Percentiles rank a stretch among this genome's conserved stretches.
Evolutionary conservation across 768 basidiomycete genomes (phyloP).

Genomic region (Phylloporus scabripes): DNA sequence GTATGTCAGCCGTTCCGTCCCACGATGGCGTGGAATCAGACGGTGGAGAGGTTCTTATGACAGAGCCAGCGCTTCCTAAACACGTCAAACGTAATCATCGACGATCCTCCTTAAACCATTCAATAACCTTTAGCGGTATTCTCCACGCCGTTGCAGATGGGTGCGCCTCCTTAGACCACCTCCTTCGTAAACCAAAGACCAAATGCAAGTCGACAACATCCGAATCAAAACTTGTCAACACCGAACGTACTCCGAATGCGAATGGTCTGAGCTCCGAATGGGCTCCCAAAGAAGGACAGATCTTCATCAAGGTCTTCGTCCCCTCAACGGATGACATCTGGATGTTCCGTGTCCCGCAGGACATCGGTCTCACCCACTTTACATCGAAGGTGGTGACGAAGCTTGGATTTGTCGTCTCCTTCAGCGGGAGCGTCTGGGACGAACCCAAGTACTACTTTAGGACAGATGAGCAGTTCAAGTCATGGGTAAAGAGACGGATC

Average conservation of each 20-base stretch:
- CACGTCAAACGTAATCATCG: conserved; percentile 4
- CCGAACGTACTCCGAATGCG: not conserved
- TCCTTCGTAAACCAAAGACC: conserved; percentile 12
- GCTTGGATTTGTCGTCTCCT: conserved; percentile 33
- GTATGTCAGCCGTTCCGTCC: not conserved
- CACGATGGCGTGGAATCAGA: not conserved
- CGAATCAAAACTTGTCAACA: not conserved
- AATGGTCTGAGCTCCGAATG: conserved; percentile 18
- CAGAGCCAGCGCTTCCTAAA: not conserved
- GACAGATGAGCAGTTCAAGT: conserved; percentile 30
- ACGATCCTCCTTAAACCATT: conserved; percentile 12
- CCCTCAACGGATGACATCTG: conserved; percentile 38
- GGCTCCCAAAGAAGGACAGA: conserved; percentile 31
- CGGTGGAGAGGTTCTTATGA: not conserved
- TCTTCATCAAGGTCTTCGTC: conserved; percentile 37
- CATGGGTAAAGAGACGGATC: conserved; percentile 31
- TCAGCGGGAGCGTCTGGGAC: conserved; percentile 30
- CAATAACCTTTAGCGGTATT: conserved; percentile 15
- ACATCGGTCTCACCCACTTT: conserved; percentile 28
- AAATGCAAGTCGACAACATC: not conserved
- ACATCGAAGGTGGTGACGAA: conserved; percentile 29
- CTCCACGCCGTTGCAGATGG: conserved; percentile 11
- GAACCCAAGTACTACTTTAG: conserved; percentile 25
- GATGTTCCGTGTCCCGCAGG: conserved; percentile 33
- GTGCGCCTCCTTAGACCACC: conserved; percentile 16